phyloP scores from a whole-genome alignment of 2,329 filamentous ascomycete genomes.

The Cephalotrichum gorgonifer region DNA sequence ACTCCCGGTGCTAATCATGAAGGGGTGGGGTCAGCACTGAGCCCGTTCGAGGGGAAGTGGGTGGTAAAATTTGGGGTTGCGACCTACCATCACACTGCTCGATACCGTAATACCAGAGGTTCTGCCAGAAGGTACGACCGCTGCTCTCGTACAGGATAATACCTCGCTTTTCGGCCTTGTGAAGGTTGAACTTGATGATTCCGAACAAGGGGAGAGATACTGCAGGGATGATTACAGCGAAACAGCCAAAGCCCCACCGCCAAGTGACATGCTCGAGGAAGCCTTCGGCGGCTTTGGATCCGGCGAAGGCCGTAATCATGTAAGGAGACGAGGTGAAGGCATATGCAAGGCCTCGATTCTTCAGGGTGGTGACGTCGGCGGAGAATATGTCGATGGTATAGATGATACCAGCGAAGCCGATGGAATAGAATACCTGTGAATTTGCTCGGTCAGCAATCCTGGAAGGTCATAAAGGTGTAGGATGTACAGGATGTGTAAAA shows the following conservation, averaged over 20 bases:
- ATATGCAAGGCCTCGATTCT: conserved; percentile 48
- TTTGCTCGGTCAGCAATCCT: background rate
- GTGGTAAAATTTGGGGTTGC: too few species aligned
- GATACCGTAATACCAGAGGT: conserved; percentile 27
- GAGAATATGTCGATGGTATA: conserved; percentile 56
- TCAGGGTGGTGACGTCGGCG: conserved; percentile 55
- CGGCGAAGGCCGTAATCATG: conserved; percentile 54
- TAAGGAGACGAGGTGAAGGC: conserved; percentile 54
- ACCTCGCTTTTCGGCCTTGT: conserved; percentile 44
- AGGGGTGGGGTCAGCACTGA: too few species aligned
- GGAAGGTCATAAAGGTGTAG: background rate
- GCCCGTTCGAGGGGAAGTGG: too few species aligned
- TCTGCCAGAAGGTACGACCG: conserved; percentile 29
- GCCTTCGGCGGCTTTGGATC: conserved; percentile 43
- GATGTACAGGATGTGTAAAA: background rate
- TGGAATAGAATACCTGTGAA: conserved; percentile 50
- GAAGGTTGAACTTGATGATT: conserved; percentile 45
- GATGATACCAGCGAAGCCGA: conserved; percentile 50
- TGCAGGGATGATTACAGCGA: conserved; percentile 52
- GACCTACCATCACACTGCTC: conserved; percentile 42
- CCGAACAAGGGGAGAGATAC: conserved; percentile 52
- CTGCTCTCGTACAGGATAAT: conserved; percentile 23
- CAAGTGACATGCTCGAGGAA: conserved; percentile 45
- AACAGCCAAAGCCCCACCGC: conserved; percentile 60
- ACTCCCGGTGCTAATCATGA: conserved; percentile 43